Evolutionary conservation across 306 rosid species (phyloP), one percentile per base, ranked within the genome.

Genomic region (Cicer bijugum): DNA sequence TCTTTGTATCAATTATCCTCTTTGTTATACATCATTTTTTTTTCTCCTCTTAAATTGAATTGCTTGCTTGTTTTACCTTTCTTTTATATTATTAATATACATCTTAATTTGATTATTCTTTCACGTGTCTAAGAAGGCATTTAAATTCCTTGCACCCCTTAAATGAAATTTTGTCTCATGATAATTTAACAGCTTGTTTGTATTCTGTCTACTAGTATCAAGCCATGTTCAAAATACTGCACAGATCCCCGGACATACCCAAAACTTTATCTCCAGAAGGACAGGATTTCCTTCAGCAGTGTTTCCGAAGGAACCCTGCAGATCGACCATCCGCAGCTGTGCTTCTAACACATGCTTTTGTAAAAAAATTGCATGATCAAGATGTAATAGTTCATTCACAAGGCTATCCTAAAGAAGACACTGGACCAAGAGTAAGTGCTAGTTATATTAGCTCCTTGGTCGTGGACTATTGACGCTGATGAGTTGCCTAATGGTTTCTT

Each of bases 181-280:
- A 53, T 35, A 43, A 46, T 61, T 69, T 64, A 63, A 48, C 67
- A 45, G 47, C 64, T 59, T 72, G 19, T 71, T 51, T 86, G 42
- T 53, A 33, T 79, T 79, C 14, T 68, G 71, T 76, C 19, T 69
- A 48, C 69, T 82, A 95, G 99, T 96, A 93, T 80, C 95, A 90
- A 85, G 99, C 95, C 78, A 95, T 91, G 97, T 95, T 95, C 93
- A 95, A 91, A 86, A 92, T 86, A 40, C 80, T 95, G 86, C 86
- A 91, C 80, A 87, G 51, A 70, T 75, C 87, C 62, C 99, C 99
- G 12, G 57, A 88, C 39, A 86, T 91, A 78, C 99, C 99, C 4
- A 90, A 88, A 64, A 82, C 67, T 17, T 75, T 95, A 76, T 95
- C 97, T 44, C 50, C 88, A 23, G 92, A 87, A 17, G 97, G 97